Conservation (phyloP, 2,329 filamentous ascomycete species). For the Beauveria brongniartii region DNA sequence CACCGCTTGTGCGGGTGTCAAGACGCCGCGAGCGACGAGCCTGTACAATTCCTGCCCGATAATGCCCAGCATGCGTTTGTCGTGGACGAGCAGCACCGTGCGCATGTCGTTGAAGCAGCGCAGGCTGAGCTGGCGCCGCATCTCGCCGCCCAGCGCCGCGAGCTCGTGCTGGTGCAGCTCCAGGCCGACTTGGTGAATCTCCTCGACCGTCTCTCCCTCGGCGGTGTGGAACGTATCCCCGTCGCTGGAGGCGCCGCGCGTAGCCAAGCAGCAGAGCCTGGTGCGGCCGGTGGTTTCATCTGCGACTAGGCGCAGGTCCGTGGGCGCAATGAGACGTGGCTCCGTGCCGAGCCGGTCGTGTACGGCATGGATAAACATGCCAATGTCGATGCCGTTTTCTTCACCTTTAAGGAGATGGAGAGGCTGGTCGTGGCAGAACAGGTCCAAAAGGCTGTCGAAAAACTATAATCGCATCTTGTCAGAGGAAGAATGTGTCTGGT, state of each 20-base stretch:
- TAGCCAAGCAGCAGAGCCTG: constrained; percentile 21
- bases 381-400: constrained; percentile 30
- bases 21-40: constrained; percentile 18
- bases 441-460: constrained; percentile 21
- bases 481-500: not conserved
- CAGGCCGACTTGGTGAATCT: constrained; percentile 29
- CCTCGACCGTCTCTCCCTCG: constrained; percentile 22
- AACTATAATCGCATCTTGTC: constrained; percentile 20
- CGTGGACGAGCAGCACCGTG: constrained; percentile 31
- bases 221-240: constrained; percentile 11
- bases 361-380: constrained; percentile 27
- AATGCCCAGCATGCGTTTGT: constrained; percentile 35
- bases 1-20: constrained; percentile 21
- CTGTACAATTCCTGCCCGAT: constrained; percentile 25
- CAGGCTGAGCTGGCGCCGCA: constrained; percentile 27
- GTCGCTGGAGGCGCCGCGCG: not conserved
- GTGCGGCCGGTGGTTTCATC: constrained; percentile 16
- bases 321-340: constrained; percentile 26
- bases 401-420: constrained; percentile 30
- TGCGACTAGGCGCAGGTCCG: constrained; percentile 25
- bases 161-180: constrained; percentile 33
- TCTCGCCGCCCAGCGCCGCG: constrained; percentile 19
- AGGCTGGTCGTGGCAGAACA: constrained; percentile 23
- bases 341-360: constrained; percentile 20
- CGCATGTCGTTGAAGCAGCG: constrained; percentile 33